Evolutionary conservation across 2,329 filamentous ascomycete genomes (phyloP).

Genomic region (Hypomyces perniciosus): DNA sequence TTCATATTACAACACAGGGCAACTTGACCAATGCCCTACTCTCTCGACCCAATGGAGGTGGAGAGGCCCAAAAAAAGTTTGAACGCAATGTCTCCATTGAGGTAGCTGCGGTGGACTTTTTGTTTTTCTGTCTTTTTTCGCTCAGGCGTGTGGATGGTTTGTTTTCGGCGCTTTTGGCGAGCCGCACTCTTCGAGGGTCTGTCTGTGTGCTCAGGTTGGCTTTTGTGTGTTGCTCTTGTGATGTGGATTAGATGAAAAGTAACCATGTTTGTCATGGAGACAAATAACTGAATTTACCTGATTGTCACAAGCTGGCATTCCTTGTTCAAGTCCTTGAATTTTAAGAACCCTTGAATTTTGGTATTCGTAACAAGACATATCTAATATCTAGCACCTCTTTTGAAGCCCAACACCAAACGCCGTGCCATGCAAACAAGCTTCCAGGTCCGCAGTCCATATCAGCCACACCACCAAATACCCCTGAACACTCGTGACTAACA

Average conservation of each 20-base stretch:
- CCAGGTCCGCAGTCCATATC: not conserved
- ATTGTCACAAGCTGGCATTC: too few relatives aligned
- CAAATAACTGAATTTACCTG: not conserved
- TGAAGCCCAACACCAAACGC: slow-evolving; percentile 20
- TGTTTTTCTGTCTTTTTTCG: not conserved
- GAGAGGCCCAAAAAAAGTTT: slow-evolving; percentile 2
- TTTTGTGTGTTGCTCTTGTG: not conserved
- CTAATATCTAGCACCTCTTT: not conserved
- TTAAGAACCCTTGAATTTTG: not conserved
- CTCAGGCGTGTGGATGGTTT: not conserved
- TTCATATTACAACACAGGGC: not conserved
- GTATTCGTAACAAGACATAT: not conserved
- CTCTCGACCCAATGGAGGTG: too few relatives aligned
- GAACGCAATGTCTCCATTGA: not conserved
- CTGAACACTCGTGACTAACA: not conserved
- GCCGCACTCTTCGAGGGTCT: not conserved
- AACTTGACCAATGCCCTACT: too few relatives aligned
- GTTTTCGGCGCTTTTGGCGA: slow-evolving; percentile 8
- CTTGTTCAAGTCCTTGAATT: too few relatives aligned
- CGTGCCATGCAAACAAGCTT: slow-evolving; percentile 26
- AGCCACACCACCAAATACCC: slow-evolving; percentile 4
- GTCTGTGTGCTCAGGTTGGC: not conserved
- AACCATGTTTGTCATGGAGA: not conserved
- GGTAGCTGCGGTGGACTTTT: not conserved
- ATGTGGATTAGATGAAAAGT: slow-evolving; percentile 12